Percentiles rank a stretch among this genome's conserved stretches.
These are phyloP conservation scores for Lobosporangium transversale DNA, from an alignment of 192 early-diverging fungal species.

Conservation along the genomic window DNA sequence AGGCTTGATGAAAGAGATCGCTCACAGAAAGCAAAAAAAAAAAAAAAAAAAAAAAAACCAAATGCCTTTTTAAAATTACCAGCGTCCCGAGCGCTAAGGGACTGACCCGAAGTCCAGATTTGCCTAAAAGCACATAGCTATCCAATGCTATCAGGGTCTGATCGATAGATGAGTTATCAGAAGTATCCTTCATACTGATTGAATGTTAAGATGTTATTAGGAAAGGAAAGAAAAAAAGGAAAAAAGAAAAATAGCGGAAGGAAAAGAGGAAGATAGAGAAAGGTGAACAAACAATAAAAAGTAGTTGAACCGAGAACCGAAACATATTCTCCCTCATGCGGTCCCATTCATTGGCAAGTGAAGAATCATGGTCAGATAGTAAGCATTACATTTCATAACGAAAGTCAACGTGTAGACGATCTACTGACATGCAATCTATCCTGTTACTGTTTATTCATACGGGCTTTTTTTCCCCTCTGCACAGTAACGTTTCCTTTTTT, in stretches of 20 bases:
- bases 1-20: too few relatives aligned
- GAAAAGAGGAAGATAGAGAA: not conserved
- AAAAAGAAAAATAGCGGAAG: not conserved
- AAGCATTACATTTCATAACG: too few relatives aligned
- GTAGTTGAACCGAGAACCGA: conserved; percentile 16
- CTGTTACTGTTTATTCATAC: too few relatives aligned
- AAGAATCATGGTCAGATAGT: not conserved
- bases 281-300: not conserved
- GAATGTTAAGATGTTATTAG: not conserved
- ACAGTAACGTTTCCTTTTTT: too few relatives aligned
- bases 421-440: too few relatives aligned
- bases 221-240: not conserved
- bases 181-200: conserved; percentile 32
- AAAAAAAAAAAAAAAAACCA: too few relatives aligned
- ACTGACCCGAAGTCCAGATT: conserved; percentile 51
- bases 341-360: too few relatives aligned
- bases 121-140: conserved; percentile 50
- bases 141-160: conserved; percentile 42
- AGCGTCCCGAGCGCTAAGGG: conserved; percentile 53
- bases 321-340: too few relatives aligned
- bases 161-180: conserved; percentile 20
- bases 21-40: too few relatives aligned
- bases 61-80: too few relatives aligned
- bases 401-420: too few relatives aligned
- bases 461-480: not conserved